Conservation (phyloP, 2,329 filamentous ascomycete genomes). For the Hortaea sp. region DNA sequence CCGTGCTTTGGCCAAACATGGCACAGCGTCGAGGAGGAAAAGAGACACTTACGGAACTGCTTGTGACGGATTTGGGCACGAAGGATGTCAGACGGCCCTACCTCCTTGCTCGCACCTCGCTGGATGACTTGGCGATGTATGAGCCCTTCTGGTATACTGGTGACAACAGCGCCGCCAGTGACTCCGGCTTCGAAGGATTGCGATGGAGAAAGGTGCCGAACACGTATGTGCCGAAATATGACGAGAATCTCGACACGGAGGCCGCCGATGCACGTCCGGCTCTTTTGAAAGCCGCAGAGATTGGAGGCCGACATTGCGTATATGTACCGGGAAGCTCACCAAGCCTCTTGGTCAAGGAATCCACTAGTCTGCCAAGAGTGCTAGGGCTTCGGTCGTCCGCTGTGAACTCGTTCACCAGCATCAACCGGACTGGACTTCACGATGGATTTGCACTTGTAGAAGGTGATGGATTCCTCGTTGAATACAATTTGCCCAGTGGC, state of each 20-base stretch:
- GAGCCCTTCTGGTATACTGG: slow-evolving; percentile 55
- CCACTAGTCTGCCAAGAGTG: slow-evolving; percentile 65
- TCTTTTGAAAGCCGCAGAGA: slow-evolving; percentile 49
- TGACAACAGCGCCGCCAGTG: neutral
- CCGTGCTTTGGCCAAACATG: slow-evolving; percentile 63
- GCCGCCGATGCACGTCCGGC: slow-evolving; percentile 26
- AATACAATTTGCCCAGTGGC: slow-evolving; percentile 59
- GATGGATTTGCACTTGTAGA: slow-evolving; percentile 61
- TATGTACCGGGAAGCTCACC: slow-evolving; percentile 74
- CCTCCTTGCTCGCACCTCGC: slow-evolving; percentile 67
- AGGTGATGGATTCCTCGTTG: slow-evolving; percentile 54
- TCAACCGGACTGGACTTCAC: slow-evolving; percentile 68
- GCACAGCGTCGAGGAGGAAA: slow-evolving; percentile 60
- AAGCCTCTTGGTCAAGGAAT: slow-evolving; percentile 71
- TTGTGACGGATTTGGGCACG: slow-evolving; percentile 80
- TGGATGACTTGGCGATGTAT: slow-evolving; percentile 79
- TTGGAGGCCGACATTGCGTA: slow-evolving; percentile 72
- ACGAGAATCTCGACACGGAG: slow-evolving; percentile 39
- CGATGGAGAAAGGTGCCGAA: slow-evolving; percentile 70
- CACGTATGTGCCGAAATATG: slow-evolving; percentile 51
- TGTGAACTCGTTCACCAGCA: slow-evolving; percentile 48
- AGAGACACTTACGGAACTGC: slow-evolving; percentile 66
- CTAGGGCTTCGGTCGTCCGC: slow-evolving; percentile 20
- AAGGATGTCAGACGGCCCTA: slow-evolving; percentile 60
- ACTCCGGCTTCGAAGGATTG: slow-evolving; percentile 31